phyloP scores from a whole-genome alignment of 2,329 filamentous ascomycete species.

The Fusarium lyarnte region DNA sequence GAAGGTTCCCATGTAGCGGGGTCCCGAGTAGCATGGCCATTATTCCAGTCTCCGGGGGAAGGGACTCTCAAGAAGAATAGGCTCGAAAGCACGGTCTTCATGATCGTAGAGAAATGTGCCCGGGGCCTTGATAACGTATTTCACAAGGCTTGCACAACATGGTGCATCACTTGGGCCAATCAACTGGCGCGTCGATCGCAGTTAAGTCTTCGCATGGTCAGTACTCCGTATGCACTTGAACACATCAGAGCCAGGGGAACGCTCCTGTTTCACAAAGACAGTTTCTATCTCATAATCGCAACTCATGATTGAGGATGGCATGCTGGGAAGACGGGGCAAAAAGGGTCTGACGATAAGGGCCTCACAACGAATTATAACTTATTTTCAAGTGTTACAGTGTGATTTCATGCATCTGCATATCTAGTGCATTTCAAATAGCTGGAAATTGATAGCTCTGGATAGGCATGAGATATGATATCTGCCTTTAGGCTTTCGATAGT shows the following conservation, averaged over 20 bases:
- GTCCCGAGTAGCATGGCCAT: constrained; percentile 36
- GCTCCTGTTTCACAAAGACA: not conserved
- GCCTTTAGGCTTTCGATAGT: not conserved
- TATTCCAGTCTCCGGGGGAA: no score
- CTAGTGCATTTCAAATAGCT: not conserved
- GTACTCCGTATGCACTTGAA: no score
- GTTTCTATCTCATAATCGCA: not conserved
- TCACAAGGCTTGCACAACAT: constrained; percentile 23
- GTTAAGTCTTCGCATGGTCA: not conserved
- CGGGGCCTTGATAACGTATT: constrained; percentile 41
- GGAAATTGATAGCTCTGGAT: not conserved
- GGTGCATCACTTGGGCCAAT: not conserved
- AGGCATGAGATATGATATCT: not conserved
- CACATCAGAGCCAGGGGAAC: no score
- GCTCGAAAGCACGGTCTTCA: constrained; percentile 42
- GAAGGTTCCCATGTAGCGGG: constrained; percentile 24
- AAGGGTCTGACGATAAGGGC: not conserved
- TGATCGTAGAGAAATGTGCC: constrained; percentile 34
- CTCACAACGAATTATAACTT: not conserved
- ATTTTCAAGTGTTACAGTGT: not conserved
- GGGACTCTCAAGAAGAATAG: constrained; percentile 38
- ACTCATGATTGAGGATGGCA: not conserved
- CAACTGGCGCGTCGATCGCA: not conserved
- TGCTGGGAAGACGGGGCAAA: not conserved
- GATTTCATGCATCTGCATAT: not conserved